Base-by-base conservation (phyloP, 352 stramenopile genomes). In the Phytophthora capsici region DNA sequence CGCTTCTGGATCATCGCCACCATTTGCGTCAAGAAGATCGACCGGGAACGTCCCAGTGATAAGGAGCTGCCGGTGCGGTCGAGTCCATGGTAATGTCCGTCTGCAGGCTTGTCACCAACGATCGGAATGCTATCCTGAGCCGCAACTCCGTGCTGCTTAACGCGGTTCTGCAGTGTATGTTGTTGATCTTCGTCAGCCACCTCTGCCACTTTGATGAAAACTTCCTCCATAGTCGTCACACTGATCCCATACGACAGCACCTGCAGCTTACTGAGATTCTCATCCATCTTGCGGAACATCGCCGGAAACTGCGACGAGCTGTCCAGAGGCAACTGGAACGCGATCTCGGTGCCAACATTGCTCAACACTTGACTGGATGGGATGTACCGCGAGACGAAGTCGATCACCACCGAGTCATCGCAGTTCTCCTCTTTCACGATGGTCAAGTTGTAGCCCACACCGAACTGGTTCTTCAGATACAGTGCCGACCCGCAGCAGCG, bases 141-240 rank as follows among this genome's bases (percentile, higher is more conserved):
- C 4, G 19, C 34, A 4, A 73, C 6, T 9, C 32, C 34, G 8
- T 66, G 65, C 28, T 69, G 66, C 20, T 69, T 69, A 16, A 58
- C 52, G 19, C 53, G 41, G 38, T 83, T 85, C 17, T 66, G 53
- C 16, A 85, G 55, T 13, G 70, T 87, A 54, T 83, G 75, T 49
- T 85, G 75, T 17, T 88, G 52, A 6, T 78, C 51, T 55, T 85
- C 78, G 37, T 80, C 78, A 9, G 62, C 57, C 3, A 60, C 67
- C 44, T 85, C 77, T 0, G 82, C 82, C 19, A 92, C 78, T 26
- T 88, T 91, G 57, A 93, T 78, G 55, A 93, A 93, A 6, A 93
- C 85, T 57, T 92, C 80, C 44, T 94, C 85, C 51, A 94, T 66
- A 16, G 85, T 90, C 23, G 85, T 92, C 26, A 99, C 95, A 25